Evolutionary conservation across 177 flowering plant genomes (phyloP), one percentile per base, ranked within the genome.

Genomic region (Vitis hybrid): DNA sequence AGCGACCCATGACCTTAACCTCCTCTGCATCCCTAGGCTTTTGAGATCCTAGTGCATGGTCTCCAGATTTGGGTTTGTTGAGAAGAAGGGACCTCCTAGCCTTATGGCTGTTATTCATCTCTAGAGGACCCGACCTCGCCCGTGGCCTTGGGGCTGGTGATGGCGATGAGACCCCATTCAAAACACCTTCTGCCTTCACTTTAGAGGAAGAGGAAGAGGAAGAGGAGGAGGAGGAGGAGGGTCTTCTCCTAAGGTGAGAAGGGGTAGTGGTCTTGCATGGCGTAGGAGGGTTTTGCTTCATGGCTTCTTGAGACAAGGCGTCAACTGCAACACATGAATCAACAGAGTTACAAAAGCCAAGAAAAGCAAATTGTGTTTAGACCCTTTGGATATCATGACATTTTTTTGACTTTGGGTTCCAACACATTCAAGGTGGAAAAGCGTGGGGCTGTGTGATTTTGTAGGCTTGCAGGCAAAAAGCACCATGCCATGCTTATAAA

Each of bases 11-110:
- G 64, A 74, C 47, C 58, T 47, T 77, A 49, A 24, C 59, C 33
- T 79, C 83, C 54, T 80, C 83, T 14, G 55, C 28, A 66, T 74
- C 82, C 65, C 74, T 71, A 65, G 74, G 76, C 67, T 75, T 73
- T 55, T 73, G 81, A 68, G 79, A 69, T 47, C 72, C 77, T 33
- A 53, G 69, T 2, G 17, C 62, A 18, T 70, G 75, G 60, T 80
- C 86, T 52, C 73, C 75, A 53, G 85, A 71, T 66, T 84, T 84
- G 44, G 77, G 76, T 65, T 68, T 80, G 68, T 59, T 78, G 17
- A 73, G 49, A 10, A 63, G 62, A 65, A 81, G 64, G 31, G 83
- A 73, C 76, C 75, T 80, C 66, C 77, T 68, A 53, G 65, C 68
- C 66, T 67, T 81, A 19, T 71, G 71, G 66, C 59, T 63, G 59